phyloP scores from a whole-genome alignment of 2,329 filamentous ascomycete genomes.

The Fusarium sp. region DNA sequence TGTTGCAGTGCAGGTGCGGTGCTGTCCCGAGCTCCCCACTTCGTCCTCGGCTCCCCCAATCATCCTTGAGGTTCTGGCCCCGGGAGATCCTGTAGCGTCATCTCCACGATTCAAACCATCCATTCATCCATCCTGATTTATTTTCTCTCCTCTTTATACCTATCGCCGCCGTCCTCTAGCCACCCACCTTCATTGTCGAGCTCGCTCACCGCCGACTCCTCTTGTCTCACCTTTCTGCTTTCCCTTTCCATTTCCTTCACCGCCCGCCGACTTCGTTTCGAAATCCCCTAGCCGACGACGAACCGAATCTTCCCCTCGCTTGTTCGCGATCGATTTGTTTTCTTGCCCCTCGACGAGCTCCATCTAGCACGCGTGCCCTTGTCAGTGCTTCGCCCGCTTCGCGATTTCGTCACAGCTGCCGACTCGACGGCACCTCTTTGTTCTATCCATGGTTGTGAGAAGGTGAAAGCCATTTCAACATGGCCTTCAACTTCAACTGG shows the following conservation, averaged over 20 bases:
- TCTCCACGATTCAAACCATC: conserved; percentile 46
- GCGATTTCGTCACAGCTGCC: conserved; percentile 34
- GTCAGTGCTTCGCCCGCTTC: conserved; percentile 19
- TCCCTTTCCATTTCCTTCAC: conserved; percentile 5
- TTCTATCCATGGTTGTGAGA: conserved; percentile 51
- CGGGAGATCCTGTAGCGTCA: conserved; percentile 45
- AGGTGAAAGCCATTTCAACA: conserved; percentile 66
- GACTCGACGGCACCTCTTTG: conserved; percentile 39
- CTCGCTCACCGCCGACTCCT: conserved; percentile 1
- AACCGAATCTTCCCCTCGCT: conserved; percentile 20
- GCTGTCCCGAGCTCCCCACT: conserved; percentile 41
- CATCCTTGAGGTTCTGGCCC: conserved; percentile 32
- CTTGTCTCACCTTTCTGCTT: background rate
- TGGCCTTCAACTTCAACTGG: conserved; percentile 99
- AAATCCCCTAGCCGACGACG: conserved; percentile 16
- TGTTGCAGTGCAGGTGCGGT: conserved; percentile 29
- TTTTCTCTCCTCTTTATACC: conserved; percentile 18
- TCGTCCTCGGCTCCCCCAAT: conserved; percentile 37
- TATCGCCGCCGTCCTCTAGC: conserved; percentile 18
- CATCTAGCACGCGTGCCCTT: conserved; percentile 28
- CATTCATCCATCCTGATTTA: conserved; percentile 31
- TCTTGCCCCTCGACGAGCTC: conserved; percentile 19
- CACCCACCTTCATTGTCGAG: background rate
- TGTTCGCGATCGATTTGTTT: conserved; percentile 17
- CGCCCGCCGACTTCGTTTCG: conserved; percentile 13